phyloP scores from a whole-genome alignment of 2,329 filamentous ascomycete genomes.

The Colletotrichum phormii region DNA sequence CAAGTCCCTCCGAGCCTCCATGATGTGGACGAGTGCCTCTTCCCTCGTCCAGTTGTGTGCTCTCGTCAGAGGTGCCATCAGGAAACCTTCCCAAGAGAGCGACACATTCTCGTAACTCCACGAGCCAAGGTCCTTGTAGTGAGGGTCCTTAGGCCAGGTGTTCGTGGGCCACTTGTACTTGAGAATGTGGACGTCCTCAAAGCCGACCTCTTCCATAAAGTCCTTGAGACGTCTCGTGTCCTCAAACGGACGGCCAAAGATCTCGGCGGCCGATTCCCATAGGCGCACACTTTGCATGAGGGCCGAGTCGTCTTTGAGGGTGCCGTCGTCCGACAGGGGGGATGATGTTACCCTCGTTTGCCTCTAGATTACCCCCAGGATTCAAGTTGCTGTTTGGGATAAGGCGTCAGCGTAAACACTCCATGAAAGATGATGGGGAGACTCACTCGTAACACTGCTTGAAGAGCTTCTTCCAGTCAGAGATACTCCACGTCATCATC shows the following conservation, averaged over 20 bases:
- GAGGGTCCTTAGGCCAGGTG: constrained; percentile 39
- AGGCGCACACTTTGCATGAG: constrained; percentile 39
- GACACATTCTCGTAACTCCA: constrained; percentile 45
- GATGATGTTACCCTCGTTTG: constrained; percentile 54
- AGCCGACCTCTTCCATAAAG: constrained; percentile 44
- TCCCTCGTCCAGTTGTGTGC: constrained; percentile 47
- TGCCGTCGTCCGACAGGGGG: constrained; percentile 54
- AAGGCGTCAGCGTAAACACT: no score
- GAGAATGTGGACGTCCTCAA: constrained; percentile 44
- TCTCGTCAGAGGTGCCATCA: constrained; percentile 49
- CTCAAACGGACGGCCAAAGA: no score
- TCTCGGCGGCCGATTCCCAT: no score
- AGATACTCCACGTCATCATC: not conserved
- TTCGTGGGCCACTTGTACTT: constrained; percentile 44
- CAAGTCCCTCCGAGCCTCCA: constrained; percentile 39
- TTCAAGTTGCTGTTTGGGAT: constrained; percentile 42
- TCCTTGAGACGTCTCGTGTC: no score
- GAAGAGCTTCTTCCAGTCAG: constrained; percentile 44
- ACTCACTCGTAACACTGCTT: constrained; percentile 31
- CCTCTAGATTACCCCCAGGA: constrained; percentile 57
- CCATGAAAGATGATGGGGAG: no score
- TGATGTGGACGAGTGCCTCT: constrained; percentile 41
- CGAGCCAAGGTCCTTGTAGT: constrained; percentile 47
- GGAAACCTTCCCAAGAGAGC: constrained; percentile 47
- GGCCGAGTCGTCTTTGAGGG: constrained; percentile 42